Percentiles rank a stretch among this genome's conserved stretches.
phyloP scores from a whole-genome alignment of 148 eudicot genomes.

The Rhododendron griersonianum region DNA sequence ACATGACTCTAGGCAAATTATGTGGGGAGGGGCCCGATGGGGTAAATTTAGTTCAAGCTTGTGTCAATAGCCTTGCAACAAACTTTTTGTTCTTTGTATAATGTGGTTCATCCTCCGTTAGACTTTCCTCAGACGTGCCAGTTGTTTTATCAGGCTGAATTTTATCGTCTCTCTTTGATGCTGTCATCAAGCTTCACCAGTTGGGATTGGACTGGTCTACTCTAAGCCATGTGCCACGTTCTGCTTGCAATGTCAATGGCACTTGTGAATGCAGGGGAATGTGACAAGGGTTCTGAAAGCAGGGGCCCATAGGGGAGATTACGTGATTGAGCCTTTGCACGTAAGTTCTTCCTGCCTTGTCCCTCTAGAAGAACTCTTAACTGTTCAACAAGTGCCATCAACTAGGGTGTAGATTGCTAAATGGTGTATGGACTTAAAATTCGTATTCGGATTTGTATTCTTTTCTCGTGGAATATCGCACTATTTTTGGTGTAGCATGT shows the following conservation, averaged over 20 bases:
- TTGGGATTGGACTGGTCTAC: slow-evolving; percentile 14
- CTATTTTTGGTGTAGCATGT: not conserved
- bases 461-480: not conserved
- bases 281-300: not conserved
- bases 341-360: slow-evolving; percentile 13
- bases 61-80: not conserved
- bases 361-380: not conserved
- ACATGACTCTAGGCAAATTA: not conserved
- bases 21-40: not conserved
- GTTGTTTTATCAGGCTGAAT: slow-evolving; percentile 12
- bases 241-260: slow-evolving; percentile 2
- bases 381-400: not conserved
- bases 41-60: not conserved
- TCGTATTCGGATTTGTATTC: not conserved
- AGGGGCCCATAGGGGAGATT: not conserved
- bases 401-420: not conserved
- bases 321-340: slow-evolving; percentile 10
- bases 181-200: slow-evolving; percentile 16
- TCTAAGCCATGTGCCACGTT: slow-evolving; percentile 5
- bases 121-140: not conserved
- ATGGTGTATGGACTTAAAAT: not conserved
- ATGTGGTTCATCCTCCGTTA: not conserved
- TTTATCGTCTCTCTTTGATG: slow-evolving; percentile 12
- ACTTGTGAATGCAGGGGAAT: slow-evolving; percentile 11
- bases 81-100: not conserved